Evolutionary conservation across 2,329 filamentous ascomycete species (phyloP), one percentile per base, ranked within the genome.

Genomic region (Aspergillus pseudoterreus): DNA sequence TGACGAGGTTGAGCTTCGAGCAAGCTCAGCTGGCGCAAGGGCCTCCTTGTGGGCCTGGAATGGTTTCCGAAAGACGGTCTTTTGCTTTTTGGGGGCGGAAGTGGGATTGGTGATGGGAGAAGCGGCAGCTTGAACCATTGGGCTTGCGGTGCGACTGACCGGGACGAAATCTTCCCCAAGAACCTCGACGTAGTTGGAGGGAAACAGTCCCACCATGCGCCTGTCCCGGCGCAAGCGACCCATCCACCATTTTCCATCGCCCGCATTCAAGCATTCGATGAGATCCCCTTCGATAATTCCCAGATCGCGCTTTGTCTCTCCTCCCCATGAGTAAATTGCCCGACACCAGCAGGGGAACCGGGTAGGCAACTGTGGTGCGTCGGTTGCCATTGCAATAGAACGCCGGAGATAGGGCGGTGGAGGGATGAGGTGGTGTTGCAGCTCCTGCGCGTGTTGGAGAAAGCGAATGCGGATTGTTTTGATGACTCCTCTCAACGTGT

Each of bases 241-340:
- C 74, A 92, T 96, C 94, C 94, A 99, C 94, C 94, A 99, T 43
- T 90, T 92, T 47, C 94, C 94, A 74, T 99, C 94, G 57, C 94
- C 94, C 17, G 94, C 94, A 70, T 99, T 99, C 48, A 99, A 80
- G 67, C 92, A 96, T 82, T 99, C 94, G 70, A 99, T 99, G 60
- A 99, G 75, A 73, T 99, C 94, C 57, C 94, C 94, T 72, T 99
- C 94, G 61, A 99, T 88, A 72, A 99, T 99, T 14, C 94, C 94
- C 52, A 99, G 81, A 69, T 99, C 94, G 70, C 88, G 85, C 77
- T 95, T 95, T 21, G 88, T 92, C 85, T 96, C 91, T 77, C 91
- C 91, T 71, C 90, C 90, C 88, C 90, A 96, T 15, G 90, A 95
- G 71, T 95, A 96, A 41, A 95, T 83, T 36, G 91, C 91, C 72